Evolutionary conservation across 495 filamentous ascomycete species (phyloP).

Genomic region (Penicillium canariense): DNA sequence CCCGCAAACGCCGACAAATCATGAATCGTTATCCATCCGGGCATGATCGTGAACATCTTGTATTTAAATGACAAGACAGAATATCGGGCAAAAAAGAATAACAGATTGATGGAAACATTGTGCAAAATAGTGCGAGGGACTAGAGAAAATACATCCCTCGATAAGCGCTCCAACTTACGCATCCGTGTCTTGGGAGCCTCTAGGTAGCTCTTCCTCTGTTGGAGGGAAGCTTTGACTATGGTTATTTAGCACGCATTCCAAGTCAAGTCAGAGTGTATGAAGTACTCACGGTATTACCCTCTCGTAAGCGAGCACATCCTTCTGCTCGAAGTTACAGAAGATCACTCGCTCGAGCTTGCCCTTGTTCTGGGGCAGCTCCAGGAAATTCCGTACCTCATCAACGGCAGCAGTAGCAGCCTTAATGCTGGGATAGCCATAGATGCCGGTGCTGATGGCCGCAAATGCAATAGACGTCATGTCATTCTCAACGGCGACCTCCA

Average conservation of each 20-base stretch:
- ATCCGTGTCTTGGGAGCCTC: not conserved
- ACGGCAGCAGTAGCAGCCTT: slow-evolving; percentile 69
- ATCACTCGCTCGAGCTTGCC: slow-evolving; percentile 66
- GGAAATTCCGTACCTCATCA: slow-evolving; percentile 65
- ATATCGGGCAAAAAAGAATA: not conserved
- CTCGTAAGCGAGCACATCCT: slow-evolving; percentile 74
- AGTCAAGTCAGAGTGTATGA: not conserved
- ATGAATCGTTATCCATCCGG: not conserved
- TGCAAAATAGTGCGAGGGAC: not conserved
- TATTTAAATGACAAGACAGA: too few relatives aligned
- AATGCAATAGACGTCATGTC: slow-evolving; percentile 75
- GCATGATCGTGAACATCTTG: too few relatives aligned
- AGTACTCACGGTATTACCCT: slow-evolving; percentile 66
- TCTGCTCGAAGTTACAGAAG: slow-evolving; percentile 75
- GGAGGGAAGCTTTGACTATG: slow-evolving; percentile 13
- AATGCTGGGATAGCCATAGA: slow-evolving; percentile 81
- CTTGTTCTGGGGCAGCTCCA: slow-evolving; percentile 55
- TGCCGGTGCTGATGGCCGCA: slow-evolving; percentile 76
- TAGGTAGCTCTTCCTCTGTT: not conserved
- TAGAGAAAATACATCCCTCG: not conserved
- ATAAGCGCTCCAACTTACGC: too few relatives aligned
- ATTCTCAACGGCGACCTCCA: slow-evolving; percentile 68
- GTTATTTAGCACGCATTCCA: not conserved
- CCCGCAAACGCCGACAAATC: not conserved
- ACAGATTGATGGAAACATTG: not conserved